A percentile compares a stretch with the other conserved stretches of the same genome.
phyloP scores from a whole-genome alignment of 106 monocot genomes.

The Chionographis japonica region DNA sequence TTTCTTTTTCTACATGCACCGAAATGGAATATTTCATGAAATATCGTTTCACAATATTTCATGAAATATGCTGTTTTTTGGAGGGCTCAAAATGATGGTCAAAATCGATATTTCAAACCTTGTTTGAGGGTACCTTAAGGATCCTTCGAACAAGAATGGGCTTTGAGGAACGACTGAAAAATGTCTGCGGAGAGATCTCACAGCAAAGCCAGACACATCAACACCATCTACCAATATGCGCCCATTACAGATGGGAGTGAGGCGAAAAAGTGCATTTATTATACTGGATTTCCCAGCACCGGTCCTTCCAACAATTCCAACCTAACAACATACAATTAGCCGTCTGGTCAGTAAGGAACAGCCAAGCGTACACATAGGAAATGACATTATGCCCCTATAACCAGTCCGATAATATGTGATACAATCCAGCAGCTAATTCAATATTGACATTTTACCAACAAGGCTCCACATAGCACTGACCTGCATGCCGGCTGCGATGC shows the following conservation, averaged over 20 bases:
- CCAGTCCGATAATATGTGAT: neutral
- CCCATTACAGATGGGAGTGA: slow-evolving; percentile 67
- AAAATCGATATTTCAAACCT: too few species aligned
- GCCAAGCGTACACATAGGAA: too few species aligned
- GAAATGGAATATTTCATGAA: too few species aligned
- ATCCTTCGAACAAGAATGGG: slow-evolving; percentile 89
- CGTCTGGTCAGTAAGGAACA: neutral
- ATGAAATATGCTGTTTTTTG: too few species aligned
- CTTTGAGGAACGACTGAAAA: slow-evolving; percentile 93
- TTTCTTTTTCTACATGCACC: too few species aligned
- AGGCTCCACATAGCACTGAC: slow-evolving; percentile 25
- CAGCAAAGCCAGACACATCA: slow-evolving; percentile 58
- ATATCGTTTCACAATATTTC: too few species aligned
- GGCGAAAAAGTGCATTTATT: slow-evolving; percentile 93
- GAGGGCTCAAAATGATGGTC: too few species aligned
- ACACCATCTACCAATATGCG: slow-evolving; percentile 72
- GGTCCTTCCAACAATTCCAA: slow-evolving; percentile 95
- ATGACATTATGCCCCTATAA: neutral
- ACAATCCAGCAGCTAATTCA: neutral
- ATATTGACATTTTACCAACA: too few species aligned
- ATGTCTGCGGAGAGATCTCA: slow-evolving; percentile 63
- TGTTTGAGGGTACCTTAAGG: slow-evolving; percentile 53
- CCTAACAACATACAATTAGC: slow-evolving; percentile 29
- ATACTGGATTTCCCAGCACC: slow-evolving; percentile 97
- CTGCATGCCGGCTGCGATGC: slow-evolving; percentile 67